phyloP scores from a whole-genome alignment of 768 basidiomycete genomes.

The Agrocybe pediades region DNA sequence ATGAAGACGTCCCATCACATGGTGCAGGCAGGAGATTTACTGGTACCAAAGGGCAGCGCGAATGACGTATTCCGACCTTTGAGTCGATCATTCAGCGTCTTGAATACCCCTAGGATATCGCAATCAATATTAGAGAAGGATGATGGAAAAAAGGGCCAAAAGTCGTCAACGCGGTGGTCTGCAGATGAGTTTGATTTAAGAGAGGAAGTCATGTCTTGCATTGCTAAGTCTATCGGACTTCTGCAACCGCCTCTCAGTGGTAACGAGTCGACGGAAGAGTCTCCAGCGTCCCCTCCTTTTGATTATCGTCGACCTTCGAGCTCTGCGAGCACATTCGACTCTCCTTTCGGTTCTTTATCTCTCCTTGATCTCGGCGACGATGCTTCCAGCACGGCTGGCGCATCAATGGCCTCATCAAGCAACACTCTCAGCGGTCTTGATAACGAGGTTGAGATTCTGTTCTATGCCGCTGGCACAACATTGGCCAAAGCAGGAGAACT shows the following conservation, averaged over 20 bases:
- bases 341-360: constrained; percentile 76
- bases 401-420: constrained; percentile 49
- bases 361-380: constrained; percentile 75
- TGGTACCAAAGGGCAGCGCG: constrained; percentile 54
- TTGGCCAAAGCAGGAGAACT: constrained; percentile 89
- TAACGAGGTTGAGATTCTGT: constrained; percentile 96
- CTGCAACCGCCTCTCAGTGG: constrained; percentile 82
- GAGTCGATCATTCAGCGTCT: constrained; percentile 48
- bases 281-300: constrained; percentile 58
- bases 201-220: constrained; percentile 96
- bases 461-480: constrained; percentile 83
- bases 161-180: constrained; percentile 28
- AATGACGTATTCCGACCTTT: constrained; percentile 48
- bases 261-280: constrained; percentile 63
- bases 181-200: constrained; percentile 89
- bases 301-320: constrained; percentile 35
- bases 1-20: constrained; percentile 47
- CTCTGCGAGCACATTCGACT: constrained; percentile 45
- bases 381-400: constrained; percentile 64
- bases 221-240: constrained; percentile 95
- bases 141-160: constrained; percentile 19
- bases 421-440: constrained; percentile 83
- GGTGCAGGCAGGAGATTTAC: constrained; percentile 78
- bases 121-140: constrained; percentile 29
- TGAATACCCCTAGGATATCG: constrained; percentile 50